Evolutionary conservation across 1,284 basidiomycete species (phyloP), one percentile per base, ranked within the genome.

Genomic region (Rhodotorula sp.): DNA sequence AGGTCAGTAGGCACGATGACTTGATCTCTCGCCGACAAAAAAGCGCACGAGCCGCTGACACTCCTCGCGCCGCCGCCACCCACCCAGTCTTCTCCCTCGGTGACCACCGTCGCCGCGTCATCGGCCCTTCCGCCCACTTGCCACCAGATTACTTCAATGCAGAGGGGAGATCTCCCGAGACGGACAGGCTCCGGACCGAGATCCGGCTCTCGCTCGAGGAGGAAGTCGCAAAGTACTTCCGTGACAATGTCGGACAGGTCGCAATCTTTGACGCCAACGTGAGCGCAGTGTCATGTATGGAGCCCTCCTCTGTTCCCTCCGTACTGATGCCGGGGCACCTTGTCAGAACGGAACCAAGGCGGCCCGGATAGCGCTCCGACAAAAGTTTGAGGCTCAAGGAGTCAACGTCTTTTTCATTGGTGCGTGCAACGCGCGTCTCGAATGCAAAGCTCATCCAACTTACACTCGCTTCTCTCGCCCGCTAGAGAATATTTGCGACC

Each of bases 221-320:
- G 79, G 84, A 89, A 65, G 93, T 99, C 58, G 89, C 88, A 86
- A 88, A 93, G 71, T 97, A 91, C 82, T 99, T 97, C 83, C 86
- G 88, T 74, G 84, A 84, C 2, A 82, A 85, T 62, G 83, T 84
- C 5, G 95, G 95, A 0, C 95, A 99, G 81, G 95, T 99, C 23
- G 93, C 95, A 48, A 95, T 99, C 72, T 99, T 98, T 83, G 97
- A 99, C 80, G 97, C 97, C n/a, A 99, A 99, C 81, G 75, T 76
- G 70, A 60, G 75, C 64, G 15, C 34, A 18, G 7, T 38, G 34
- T 0, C 6, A 34, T 19, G 31, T 19, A n/a, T 43, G 4, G n/a
- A 59, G 21, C 18, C 28, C 56, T 31, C 14, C 18, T 2, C 38
- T 58, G 34, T 23, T 15, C 10, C 21, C 50, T 26, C 23, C 18